Percentiles rank a stretch among this genome's conserved stretches.
Evolutionary conservation across 2,329 filamentous ascomycete species (phyloP).

Genomic region (Daldinia sp.): DNA sequence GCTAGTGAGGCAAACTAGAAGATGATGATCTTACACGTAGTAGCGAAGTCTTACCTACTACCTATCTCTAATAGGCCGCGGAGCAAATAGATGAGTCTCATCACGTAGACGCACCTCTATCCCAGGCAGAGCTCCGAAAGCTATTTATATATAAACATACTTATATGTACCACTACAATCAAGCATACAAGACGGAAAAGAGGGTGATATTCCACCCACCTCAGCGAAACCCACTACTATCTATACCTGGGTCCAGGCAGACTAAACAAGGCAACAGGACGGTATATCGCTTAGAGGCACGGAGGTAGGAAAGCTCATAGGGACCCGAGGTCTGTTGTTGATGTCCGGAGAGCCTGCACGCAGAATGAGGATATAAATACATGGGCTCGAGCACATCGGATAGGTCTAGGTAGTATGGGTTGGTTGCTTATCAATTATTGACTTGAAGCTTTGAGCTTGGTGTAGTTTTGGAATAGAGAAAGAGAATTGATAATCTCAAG

Average conservation of each 20-base stretch:
- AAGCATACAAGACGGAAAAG: conserved; percentile 7
- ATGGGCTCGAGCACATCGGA: conserved; percentile 6
- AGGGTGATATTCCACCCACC: neutral
- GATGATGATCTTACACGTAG: neutral
- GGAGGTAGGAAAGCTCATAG: neutral
- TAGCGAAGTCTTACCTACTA: neutral
- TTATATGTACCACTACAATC: conserved; percentile 18
- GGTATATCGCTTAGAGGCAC: neutral
- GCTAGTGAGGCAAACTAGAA: neutral
- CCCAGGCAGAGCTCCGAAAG: neutral
- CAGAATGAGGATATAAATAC: conserved; percentile 21
- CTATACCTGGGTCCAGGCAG: neutral
- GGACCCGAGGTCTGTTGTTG: neutral
- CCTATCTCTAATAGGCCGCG: neutral
- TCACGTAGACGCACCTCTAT: neutral
- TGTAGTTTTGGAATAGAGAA: conserved; percentile 27
- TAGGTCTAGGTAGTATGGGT: neutral
- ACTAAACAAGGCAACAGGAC: neutral
- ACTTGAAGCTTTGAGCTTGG: conserved; percentile 10
- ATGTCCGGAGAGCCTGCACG: neutral
- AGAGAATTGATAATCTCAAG: conserved; percentile 14
- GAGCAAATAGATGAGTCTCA: neutral
- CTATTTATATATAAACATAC: conserved; percentile 1
- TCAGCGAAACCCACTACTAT: conserved; percentile 1
- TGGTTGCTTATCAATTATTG: neutral